Conservation (phyloP, 208 protist genomes). For the Crithidia mellificae region DNA sequence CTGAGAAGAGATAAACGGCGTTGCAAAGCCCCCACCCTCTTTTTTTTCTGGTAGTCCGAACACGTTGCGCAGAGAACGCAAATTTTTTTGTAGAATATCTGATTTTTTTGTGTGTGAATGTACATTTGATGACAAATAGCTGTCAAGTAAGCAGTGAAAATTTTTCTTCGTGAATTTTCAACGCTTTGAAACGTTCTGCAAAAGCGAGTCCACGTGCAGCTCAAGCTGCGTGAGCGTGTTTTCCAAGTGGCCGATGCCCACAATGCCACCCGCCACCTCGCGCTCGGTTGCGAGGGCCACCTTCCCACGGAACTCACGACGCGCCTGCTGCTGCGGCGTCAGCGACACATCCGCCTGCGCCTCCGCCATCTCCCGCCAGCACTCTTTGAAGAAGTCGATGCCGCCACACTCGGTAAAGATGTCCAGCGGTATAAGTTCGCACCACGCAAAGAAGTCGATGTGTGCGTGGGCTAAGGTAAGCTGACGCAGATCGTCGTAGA, state of each 20-base stretch:
- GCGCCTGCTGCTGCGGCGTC: constrained; percentile 2
- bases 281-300: constrained; percentile 6
- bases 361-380: not conserved
- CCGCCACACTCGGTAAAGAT: constrained; percentile 10
- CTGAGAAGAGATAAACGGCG: too few relatives aligned
- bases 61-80: too few relatives aligned
- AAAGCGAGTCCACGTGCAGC: constrained; percentile 18
- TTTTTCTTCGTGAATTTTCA: not conserved
- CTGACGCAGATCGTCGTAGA: constrained; percentile 8
- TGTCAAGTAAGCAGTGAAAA: too few relatives aligned
- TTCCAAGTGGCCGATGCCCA: constrained; percentile 6
- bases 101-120: too few relatives aligned
- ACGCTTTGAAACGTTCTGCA: constrained; percentile 11
- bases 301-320: constrained; percentile 2
- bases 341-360: constrained; percentile 5
- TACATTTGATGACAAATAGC: too few relatives aligned
- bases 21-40: too few relatives aligned
- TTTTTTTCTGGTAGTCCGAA: too few relatives aligned
- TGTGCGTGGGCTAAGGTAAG: not conserved
- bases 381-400: not conserved
- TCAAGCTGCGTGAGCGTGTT: constrained; percentile 15
- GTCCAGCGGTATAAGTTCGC: not conserved
- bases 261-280: constrained; percentile 10
- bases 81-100: too few relatives aligned
- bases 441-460: constrained; percentile 15